Conservation (phyloP, 345 rosid genomes). For the Eucalyptus marginata region DNA sequence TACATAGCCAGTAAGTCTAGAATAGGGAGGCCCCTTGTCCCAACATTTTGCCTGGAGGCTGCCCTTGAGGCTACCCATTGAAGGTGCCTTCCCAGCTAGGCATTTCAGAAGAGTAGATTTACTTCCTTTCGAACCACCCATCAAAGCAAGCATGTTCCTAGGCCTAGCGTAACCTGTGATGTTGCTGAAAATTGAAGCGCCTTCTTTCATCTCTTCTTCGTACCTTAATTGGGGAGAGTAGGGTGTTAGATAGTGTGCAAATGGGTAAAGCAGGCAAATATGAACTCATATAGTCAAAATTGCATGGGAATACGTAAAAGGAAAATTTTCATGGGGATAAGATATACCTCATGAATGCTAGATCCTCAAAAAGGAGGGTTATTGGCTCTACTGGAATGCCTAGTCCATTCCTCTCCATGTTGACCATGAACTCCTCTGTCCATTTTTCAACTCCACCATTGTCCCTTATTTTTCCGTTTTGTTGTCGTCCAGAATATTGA, state of each 20-base stretch:
- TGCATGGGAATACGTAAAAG: neutral
- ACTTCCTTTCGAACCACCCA: constrained; percentile 7
- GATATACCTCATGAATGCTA: constrained; percentile 13
- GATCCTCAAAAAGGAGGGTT: constrained; percentile 5
- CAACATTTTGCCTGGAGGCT: neutral
- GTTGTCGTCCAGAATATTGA: neutral
- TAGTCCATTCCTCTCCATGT: constrained; percentile 1
- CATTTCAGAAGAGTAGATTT: constrained; percentile 15
- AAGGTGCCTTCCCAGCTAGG: constrained; percentile 15
- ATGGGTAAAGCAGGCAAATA: neutral
- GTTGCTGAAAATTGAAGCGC: constrained; percentile 6
- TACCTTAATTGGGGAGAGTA: neutral
- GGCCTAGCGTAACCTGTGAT: constrained; percentile 11
- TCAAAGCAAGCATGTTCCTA: constrained; percentile 5
- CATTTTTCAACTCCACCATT: neutral
- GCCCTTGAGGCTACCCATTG: neutral
- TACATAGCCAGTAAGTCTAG: constrained; percentile 10
- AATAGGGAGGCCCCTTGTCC: neutral
- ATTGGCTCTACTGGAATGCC: constrained; percentile 13
- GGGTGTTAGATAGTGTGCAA: neutral
- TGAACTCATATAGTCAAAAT: neutral
- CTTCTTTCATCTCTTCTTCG: neutral
- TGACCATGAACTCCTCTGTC: neutral
- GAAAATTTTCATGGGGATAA: neutral
- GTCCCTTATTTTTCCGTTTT: neutral